Base-by-base conservation (phyloP, 164 flowering plant species). In the Magnolia changhungtana region DNA sequence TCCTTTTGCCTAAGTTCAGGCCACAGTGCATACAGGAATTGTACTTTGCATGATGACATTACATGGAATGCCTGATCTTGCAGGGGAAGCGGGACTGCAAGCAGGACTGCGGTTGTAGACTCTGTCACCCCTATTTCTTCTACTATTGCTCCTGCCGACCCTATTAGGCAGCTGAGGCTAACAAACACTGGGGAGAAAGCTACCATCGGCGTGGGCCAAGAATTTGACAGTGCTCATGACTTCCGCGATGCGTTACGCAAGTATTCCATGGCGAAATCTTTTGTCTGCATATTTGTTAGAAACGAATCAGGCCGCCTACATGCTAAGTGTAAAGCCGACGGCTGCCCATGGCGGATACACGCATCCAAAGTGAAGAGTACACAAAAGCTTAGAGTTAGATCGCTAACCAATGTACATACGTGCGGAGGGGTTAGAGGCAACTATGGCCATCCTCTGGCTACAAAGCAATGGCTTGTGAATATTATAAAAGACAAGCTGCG, bases 301-400 rank as follows among this genome's bases (percentile, higher is more conserved):
- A 93, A 90, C 76, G 95, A 90, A 66, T 77, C 85, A 7, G 80
- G 76, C 55, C 93, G 98, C 67, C 91, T 83, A 10, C 87, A 88
- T 81, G 96, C 87, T 29, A 84, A 27, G 74, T 93, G 98, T 78
- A 80, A 79, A 59, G 78, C 74, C 55, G 91, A 89, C 11, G 89
- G 88, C 64, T 91, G 98, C 81, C 82, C 95, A 29, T 93, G 98
- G 98, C 83, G 82, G 77, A 85, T 93, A 75, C 85, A 87, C 80
- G 98, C 96, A 51, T 88, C 93, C 20, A 86, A 91, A 91, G 89
- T 88, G 27, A 82, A 90, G 37, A 80, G 87, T 27, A 80, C 80
- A 9, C 80, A 86, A 29, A 80, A 84, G 16, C 87, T 91, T 72
- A 82, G 80, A 82, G 84, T 93, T 27, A 88, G 87, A 69, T 90